phyloP scores from a whole-genome alignment of 176 grass and related monocot genomes.

The Leersia perrieri region DNA sequence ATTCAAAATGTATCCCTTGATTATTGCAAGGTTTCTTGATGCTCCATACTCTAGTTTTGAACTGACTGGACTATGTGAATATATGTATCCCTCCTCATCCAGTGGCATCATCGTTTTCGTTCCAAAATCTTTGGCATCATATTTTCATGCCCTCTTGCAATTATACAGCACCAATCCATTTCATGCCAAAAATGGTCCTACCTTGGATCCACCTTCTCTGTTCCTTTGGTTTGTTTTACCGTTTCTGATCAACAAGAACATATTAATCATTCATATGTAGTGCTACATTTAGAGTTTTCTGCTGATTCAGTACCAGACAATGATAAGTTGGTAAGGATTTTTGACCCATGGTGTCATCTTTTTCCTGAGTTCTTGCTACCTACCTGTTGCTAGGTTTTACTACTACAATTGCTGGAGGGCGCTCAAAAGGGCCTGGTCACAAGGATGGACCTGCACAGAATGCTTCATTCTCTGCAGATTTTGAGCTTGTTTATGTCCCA shows the following conservation, averaged over 20 bases:
- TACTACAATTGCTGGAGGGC: slow-evolving; percentile 66
- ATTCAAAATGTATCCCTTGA: neutral
- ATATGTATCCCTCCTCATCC: neutral
- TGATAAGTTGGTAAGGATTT: neutral
- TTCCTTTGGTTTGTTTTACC: too few relatives aligned
- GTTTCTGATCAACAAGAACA: too few relatives aligned
- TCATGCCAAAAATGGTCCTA: neutral
- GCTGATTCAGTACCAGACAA: neutral
- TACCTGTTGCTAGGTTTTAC: slow-evolving; percentile 44
- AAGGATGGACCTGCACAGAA: slow-evolving; percentile 74
- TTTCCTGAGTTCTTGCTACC: neutral
- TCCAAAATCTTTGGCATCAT: too few relatives aligned
- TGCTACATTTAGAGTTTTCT: neutral
- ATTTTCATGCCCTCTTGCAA: neutral
- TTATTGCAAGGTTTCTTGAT: too few relatives aligned
- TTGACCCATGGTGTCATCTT: neutral
- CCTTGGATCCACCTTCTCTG: neutral
- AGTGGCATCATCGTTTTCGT: too few relatives aligned
- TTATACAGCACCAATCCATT: neutral
- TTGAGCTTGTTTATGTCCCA: slow-evolving; percentile 65
- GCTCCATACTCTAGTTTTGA: neutral
- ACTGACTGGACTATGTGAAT: neutral
- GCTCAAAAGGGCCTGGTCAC: slow-evolving; percentile 36
- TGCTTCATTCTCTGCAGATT: slow-evolving; percentile 61
- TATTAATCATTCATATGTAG: neutral